These are phyloP conservation scores for Stemphylium vesicarium DNA, from an alignment of 2,329 filamentous ascomycete genomes.

Conservation along the genomic window DNA sequence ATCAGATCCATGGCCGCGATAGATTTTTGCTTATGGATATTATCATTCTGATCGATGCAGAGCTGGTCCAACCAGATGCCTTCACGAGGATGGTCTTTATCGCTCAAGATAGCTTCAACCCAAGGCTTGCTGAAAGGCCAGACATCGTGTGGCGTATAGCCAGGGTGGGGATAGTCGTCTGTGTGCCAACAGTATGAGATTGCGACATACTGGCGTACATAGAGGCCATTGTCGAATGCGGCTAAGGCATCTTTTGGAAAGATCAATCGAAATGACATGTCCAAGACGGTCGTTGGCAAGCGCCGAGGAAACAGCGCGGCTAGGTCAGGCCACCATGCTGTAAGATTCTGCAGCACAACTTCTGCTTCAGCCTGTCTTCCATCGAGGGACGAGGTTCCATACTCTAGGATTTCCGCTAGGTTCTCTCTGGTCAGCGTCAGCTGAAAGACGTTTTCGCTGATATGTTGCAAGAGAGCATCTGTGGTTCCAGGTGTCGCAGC, in stretches of 20 bases:
- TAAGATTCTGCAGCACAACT: slow-evolving; percentile 10
- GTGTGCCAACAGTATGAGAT: slow-evolving; percentile 28
- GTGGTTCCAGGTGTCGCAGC: background rate
- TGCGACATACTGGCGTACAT: slow-evolving; percentile 23
- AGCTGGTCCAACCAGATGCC: slow-evolving; percentile 30
- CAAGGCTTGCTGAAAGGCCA: slow-evolving; percentile 26
- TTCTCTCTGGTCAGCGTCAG: slow-evolving; percentile 14
- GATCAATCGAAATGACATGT: slow-evolving; percentile 24
- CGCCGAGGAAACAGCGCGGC: slow-evolving; percentile 11
- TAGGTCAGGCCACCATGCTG: slow-evolving; percentile 10
- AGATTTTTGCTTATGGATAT: slow-evolving; percentile 15
- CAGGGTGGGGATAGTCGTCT: slow-evolving; percentile 9
- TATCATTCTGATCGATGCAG: slow-evolving; percentile 18
- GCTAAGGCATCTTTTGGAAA: slow-evolving; percentile 7
- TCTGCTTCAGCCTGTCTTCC: slow-evolving; percentile 7
- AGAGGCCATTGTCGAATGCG: slow-evolving; percentile 16
- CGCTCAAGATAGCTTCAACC: slow-evolving; percentile 22
- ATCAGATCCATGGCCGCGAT: slow-evolving; percentile 29
- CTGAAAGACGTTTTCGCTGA: slow-evolving; percentile 14
- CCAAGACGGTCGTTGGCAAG: slow-evolving; percentile 12
- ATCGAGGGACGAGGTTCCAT: slow-evolving; percentile 10
- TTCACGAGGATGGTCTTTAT: slow-evolving; percentile 19
- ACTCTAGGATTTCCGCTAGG: slow-evolving; percentile 18
- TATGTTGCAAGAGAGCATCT: slow-evolving; percentile 4
- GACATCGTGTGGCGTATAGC: slow-evolving; percentile 11